Percentiles rank a stretch among this genome's conserved stretches.
Evolutionary conservation across 2,329 filamentous ascomycete genomes (phyloP).

Genomic region (Atkinsonella texensis): DNA sequence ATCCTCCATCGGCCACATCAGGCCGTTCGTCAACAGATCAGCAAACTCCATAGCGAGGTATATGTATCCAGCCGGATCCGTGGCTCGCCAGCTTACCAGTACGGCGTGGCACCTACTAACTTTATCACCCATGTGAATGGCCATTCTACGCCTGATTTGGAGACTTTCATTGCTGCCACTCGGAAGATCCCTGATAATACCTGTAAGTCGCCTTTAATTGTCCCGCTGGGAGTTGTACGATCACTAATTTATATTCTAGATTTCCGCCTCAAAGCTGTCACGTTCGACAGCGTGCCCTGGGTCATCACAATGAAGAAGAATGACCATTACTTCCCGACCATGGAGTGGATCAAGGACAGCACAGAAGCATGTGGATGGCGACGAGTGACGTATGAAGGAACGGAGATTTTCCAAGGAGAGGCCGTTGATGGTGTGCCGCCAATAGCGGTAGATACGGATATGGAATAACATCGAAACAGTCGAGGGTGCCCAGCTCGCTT

Average conservation of each 20-base stretch:
- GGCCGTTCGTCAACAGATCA: conserved; percentile 93
- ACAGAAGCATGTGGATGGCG: conserved; percentile 49
- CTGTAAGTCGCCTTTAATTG: conserved; percentile 38
- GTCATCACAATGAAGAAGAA: conserved; percentile 99
- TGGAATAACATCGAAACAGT: conserved; percentile 20
- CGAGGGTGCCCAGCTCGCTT: background rate
- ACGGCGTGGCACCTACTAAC: conserved; percentile 88
- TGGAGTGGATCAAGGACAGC: conserved; percentile 56
- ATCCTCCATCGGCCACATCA: conserved; percentile 89
- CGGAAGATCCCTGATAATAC: conserved; percentile 90
- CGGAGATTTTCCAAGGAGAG: conserved; percentile 40
- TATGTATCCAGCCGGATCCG: conserved; percentile 83
- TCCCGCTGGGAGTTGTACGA: background rate
- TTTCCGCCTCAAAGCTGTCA: conserved; percentile 94
- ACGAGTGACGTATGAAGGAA: conserved; percentile 49
- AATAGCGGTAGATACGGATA: conserved; percentile 30
- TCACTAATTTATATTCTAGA: conserved; percentile 36
- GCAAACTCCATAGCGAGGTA: conserved; percentile 88
- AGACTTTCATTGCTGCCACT: conserved; percentile 69
- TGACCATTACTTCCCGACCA: conserved; percentile 79
- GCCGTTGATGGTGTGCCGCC: conserved; percentile 35
- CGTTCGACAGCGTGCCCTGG: conserved; percentile 97
- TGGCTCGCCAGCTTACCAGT: conserved; percentile 77
- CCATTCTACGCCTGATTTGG: conserved; percentile 68
- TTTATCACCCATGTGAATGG: conserved; percentile 97